Base-by-base conservation (phyloP, 139 green algal genomes). In the Tetraselmis striata region DNA sequence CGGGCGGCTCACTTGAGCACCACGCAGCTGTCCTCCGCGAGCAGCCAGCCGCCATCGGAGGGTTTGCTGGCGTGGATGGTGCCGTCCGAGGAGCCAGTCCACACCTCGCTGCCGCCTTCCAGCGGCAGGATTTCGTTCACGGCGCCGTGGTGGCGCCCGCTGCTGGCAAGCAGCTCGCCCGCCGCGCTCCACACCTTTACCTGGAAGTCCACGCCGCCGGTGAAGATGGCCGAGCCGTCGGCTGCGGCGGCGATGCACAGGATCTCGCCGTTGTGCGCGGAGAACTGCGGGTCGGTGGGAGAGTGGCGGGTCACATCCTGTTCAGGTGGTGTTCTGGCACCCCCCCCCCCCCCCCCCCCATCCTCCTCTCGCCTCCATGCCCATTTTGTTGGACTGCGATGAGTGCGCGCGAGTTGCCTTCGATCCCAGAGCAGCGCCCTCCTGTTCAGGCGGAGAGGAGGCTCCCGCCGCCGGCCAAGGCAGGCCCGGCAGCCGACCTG, bases 181-280 rank as follows among this genome's bases (percentile, higher is more conserved):
- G 22, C 23, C 2, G 77, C 59, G 1, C 59, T 67, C 83, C 83
- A 86, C 31, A 32, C 77, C 32, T 85, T 85, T 1, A 85, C 78
- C 82, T 85, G 83, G 80, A 90, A 92, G 78, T 92, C 88, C 28
- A 88, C 83, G 0, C 88, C 86, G 0, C 88, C 86, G 0, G 86
- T 90, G 59, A 90, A 24, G 28, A 90, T 83, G 58, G 86, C 85
- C 31, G 84, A 82, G 45, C 77, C 26, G 28, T 32, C 80, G 0
- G 78, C 81, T 0, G 80, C 83, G 0, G 79, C 28, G 5, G 58
- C 29, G 30, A 90, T 87, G 81, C 80, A 82, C 0, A 86, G 88
- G 29, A 92, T 83, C 80, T 92, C 88, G 1, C 88, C 86, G 76
- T 92, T 88, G 82, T 92, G 88, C 0, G 86, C 88, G 0, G 83